These are phyloP conservation scores for Candida silvicultrix DNA, from an alignment of 805 yeast species.

Conservation along the genomic window DNA sequence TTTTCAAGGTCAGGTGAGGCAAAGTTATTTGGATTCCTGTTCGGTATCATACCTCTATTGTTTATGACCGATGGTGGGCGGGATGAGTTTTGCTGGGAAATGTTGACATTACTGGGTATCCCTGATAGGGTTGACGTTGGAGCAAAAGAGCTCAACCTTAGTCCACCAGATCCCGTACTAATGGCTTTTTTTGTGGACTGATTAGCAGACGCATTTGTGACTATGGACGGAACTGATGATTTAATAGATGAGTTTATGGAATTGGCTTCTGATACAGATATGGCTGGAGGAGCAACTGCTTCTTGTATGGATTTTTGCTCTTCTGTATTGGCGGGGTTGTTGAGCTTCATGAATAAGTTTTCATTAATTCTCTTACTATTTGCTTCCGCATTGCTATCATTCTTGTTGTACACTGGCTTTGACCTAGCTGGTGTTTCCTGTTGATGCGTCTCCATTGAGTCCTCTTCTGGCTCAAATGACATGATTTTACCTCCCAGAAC, in stretches of 20 bases:
- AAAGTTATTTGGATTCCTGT: slow-evolving; percentile 2
- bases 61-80: slow-evolving; percentile 16
- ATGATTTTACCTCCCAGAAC: not conserved
- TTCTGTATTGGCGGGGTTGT: not conserved
- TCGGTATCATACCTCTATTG: slow-evolving; percentile 8
- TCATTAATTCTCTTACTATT: not conserved
- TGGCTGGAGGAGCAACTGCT: not conserved
- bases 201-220: not conserved
- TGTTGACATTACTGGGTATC: slow-evolving; percentile 13
- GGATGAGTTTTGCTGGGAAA: slow-evolving; percentile 10
- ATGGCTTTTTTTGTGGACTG: slow-evolving; percentile 7
- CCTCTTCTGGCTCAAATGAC: not conserved
- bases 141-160: slow-evolving; percentile 16
- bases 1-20: not conserved
- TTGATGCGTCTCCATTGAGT: not conserved
- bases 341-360: not conserved
- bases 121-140: slow-evolving; percentile 14
- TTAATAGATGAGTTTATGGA: not conserved
- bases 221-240: not conserved
- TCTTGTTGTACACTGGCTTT: not conserved
- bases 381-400: not conserved
- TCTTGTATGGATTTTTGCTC: not conserved
- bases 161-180: slow-evolving; percentile 14
- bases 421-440: not conserved
- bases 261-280: not conserved